Conservation (phyloP, 495 filamentous ascomycete genomes). For the Aspergillus sclerotiicarbonarius region DNA sequence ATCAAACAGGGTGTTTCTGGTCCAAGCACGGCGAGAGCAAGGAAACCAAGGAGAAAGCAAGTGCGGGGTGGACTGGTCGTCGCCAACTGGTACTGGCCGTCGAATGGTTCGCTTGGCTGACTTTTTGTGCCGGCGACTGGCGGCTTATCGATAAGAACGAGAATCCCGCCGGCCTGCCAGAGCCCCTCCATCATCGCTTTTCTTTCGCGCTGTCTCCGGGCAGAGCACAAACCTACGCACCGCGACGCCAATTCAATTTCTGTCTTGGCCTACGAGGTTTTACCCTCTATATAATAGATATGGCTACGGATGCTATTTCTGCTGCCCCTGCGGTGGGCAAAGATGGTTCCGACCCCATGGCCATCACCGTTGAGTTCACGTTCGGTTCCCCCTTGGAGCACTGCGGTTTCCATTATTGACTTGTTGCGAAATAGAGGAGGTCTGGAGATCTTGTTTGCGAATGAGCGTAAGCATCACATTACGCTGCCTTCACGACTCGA, state of each 20-base stretch:
- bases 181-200: background rate
- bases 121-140: conserved; percentile 27
- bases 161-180: conserved; percentile 4
- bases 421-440: conserved; percentile 63
- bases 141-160: conserved; percentile 49
- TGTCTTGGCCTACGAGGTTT: no score
- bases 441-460: conserved; percentile 90
- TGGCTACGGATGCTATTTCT: conserved; percentile 11
- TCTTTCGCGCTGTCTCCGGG: background rate
- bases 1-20: background rate
- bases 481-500: conserved; percentile 61
- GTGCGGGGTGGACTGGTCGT: background rate
- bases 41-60: background rate
- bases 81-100: background rate
- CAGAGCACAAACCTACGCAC: background rate
- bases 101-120: conserved; percentile 7
- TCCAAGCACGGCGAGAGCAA: background rate
- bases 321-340: conserved; percentile 8
- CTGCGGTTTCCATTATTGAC: conserved; percentile 13
- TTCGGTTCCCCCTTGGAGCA: conserved; percentile 36
- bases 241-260: background rate
- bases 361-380: conserved; percentile 74
- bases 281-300: background rate
- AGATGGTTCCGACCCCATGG: conserved; percentile 28
- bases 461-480: conserved; percentile 69